Evolutionary conservation across 1,139 yeast genomes (phyloP).

Genomic region (Taphrina communis): DNA sequence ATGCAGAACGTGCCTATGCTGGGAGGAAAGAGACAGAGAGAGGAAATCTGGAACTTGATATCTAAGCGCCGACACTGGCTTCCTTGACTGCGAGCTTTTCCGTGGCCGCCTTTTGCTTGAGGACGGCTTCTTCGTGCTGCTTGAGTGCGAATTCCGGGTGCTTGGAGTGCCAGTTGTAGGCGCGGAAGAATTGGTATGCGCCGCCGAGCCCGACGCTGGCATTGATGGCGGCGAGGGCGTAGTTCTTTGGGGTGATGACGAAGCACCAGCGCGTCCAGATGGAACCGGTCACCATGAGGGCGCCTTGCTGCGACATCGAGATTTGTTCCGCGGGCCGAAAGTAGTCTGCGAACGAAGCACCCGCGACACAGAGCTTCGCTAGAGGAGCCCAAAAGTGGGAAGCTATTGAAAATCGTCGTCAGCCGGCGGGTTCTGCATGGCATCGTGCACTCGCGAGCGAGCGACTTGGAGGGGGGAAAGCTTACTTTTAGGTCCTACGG

Average conservation of each 20-base stretch:
- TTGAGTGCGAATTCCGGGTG: conserved; percentile 26
- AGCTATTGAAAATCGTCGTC: background rate
- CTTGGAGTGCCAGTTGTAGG: conserved; percentile 36
- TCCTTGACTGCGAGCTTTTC: conserved; percentile 37
- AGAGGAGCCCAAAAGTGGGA: conserved; percentile 32
- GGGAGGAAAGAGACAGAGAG: too few relatives aligned
- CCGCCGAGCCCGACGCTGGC: conserved; percentile 93
- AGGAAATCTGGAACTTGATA: too few relatives aligned
- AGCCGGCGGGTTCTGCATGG: background rate
- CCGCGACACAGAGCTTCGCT: conserved; percentile 36
- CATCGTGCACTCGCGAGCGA: background rate
- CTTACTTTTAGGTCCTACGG: conserved; percentile 37
- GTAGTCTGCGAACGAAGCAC: conserved; percentile 43
- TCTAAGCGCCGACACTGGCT: conserved; percentile 37
- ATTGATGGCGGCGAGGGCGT: conserved; percentile 87
- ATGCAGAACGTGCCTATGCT: too few relatives aligned
- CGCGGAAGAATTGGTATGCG: conserved; percentile 75
- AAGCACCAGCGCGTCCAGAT: conserved; percentile 99
- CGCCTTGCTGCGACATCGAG: conserved; percentile 50
- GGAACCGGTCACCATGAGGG: conserved; percentile 87
- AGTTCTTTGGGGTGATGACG: conserved; percentile 87
- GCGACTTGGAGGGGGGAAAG: too few relatives aligned
- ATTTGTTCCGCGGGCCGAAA: conserved; percentile 43
- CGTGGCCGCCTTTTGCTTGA: conserved; percentile 25
- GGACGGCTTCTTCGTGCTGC: conserved; percentile 32